Conservation (phyloP, 202 grass and related monocot genomes). For the Elaeis oleifera region DNA sequence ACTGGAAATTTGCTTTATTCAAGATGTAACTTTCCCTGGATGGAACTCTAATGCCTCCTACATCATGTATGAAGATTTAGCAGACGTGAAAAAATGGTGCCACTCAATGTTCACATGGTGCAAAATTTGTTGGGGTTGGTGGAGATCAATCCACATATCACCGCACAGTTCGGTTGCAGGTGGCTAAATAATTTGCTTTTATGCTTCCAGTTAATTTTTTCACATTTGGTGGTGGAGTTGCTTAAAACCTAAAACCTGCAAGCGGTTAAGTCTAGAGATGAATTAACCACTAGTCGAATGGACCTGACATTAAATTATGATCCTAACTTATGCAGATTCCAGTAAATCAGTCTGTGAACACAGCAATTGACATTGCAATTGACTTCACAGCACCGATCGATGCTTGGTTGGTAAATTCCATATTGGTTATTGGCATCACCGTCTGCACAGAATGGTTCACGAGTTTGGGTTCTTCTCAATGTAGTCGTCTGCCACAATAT, state of each 20-base stretch:
- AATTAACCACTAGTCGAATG: too few species aligned
- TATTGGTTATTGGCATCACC: conserved; percentile 75
- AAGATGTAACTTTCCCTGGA: conserved; percentile 46
- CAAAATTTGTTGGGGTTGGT: too few species aligned
- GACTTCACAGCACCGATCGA: conserved; percentile 36
- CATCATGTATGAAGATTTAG: conserved; percentile 72
- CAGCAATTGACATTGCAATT: conserved; percentile 52
- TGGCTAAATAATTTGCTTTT: conserved; percentile 3
- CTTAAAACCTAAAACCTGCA: too few species aligned
- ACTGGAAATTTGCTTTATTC: conserved; percentile 21
- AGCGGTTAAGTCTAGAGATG: too few species aligned
- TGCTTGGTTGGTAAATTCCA: conserved; percentile 45
- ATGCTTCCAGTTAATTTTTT: too few species aligned
- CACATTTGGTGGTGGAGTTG: too few species aligned
- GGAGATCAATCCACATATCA: conserved; percentile 4
- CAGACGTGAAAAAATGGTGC: conserved; percentile 57
- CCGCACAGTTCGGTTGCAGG: conserved; percentile 38
- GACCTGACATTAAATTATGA: too few species aligned
- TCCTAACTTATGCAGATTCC: conserved; percentile 42
- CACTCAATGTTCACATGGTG: not conserved
- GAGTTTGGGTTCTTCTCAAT: conserved; percentile 75
- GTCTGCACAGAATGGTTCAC: conserved; percentile 49
- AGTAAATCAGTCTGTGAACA: conserved; percentile 16
- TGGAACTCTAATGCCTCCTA: conserved; percentile 66
- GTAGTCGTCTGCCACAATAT: conserved; percentile 23